Evolutionary conservation across 2,329 filamentous ascomycete genomes (phyloP).

Genomic region (Alternaria arbusti): DNA sequence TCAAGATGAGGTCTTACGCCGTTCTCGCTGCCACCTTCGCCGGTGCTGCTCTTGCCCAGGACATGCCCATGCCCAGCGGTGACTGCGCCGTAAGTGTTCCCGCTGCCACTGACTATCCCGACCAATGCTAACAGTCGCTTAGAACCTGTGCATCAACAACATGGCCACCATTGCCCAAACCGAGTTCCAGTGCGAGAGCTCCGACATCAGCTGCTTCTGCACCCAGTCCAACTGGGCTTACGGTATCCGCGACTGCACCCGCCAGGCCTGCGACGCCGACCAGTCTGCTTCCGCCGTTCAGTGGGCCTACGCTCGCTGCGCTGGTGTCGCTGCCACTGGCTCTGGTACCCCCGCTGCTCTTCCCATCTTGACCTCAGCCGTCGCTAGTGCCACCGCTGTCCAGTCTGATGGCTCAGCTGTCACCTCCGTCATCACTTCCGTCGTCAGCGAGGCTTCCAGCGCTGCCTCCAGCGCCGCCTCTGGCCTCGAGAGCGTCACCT

Average conservation of each 20-base stretch:
- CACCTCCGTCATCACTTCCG: slow-evolving; percentile 11
- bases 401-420: not conserved
- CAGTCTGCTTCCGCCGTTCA: slow-evolving; percentile 39
- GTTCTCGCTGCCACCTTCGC: slow-evolving; percentile 43
- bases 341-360: slow-evolving; percentile 18
- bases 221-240: slow-evolving; percentile 53
- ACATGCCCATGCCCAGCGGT: slow-evolving; percentile 19
- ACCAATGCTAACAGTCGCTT: slow-evolving; percentile 13
- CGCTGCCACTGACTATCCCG: not conserved
- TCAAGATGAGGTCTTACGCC: slow-evolving; percentile 50
- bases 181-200: slow-evolving; percentile 49
- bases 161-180: slow-evolving; percentile 51
- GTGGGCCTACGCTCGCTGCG: slow-evolving; percentile 44
- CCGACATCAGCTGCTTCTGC: slow-evolving; percentile 54
- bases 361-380: slow-evolving; percentile 21
- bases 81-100: slow-evolving; percentile 45
- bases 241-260: slow-evolving; percentile 57
- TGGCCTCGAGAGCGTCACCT: slow-evolving; percentile 4
- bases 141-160: slow-evolving; percentile 55
- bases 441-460: slow-evolving; percentile 19
- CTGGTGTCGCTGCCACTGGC: slow-evolving; percentile 28
- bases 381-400: slow-evolving; percentile 8
- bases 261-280: slow-evolving; percentile 45
- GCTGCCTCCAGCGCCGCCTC: slow-evolving; percentile 15
- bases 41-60: slow-evolving; percentile 45